These are phyloP conservation scores for Citrus unshiu DNA, from an alignment of 345 rosid genomes.

Conservation along the genomic window DNA sequence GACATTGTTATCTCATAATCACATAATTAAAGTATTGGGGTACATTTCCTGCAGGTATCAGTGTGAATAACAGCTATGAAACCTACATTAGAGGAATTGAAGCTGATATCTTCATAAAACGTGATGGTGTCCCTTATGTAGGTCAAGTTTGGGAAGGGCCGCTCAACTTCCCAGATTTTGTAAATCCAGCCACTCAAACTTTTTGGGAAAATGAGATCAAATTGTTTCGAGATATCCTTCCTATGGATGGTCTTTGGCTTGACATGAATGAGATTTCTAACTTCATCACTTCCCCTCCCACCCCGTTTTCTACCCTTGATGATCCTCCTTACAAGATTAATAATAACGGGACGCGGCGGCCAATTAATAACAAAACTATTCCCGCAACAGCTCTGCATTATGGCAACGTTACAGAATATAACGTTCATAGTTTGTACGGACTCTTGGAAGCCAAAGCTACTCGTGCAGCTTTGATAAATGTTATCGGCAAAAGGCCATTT, in stretches of 20 bases:
- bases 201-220: neutral
- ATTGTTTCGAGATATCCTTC: neutral
- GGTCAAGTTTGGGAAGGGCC: neutral
- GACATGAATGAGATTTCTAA: neutral
- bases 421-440: neutral
- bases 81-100: neutral
- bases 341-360: neutral
- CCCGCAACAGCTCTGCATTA: neutral
- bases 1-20: too few relatives aligned
- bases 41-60: neutral
- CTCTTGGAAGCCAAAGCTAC: neutral
- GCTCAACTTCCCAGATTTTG: neutral
- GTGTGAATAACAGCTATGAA: neutral
- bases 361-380: neutral
- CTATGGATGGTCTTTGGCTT: neutral
- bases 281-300: neutral
- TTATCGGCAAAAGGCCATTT: neutral
- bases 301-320: neutral
- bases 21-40: neutral
- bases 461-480: neutral
- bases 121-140: neutral
- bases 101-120: neutral
- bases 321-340: conserved; percentile 4
- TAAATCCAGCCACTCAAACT: neutral
- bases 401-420: neutral